phyloP scores from a whole-genome alignment of 352 stramenopile genomes.

The Phytophthora ohioensis region DNA sequence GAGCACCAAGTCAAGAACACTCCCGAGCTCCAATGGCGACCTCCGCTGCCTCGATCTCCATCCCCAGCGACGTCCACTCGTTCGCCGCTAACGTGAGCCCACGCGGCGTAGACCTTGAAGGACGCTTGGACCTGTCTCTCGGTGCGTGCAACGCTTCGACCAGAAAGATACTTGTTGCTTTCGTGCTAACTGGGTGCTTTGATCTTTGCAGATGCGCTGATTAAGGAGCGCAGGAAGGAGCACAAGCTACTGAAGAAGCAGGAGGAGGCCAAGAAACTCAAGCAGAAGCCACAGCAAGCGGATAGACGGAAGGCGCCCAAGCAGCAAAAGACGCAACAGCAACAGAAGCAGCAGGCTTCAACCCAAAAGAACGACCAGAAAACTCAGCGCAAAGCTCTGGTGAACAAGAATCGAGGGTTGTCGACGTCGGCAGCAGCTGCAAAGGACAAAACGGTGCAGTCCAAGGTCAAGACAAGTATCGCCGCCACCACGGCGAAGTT shows the following conservation, averaged over 20 bases:
- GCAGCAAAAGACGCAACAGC: constrained; percentile 24
- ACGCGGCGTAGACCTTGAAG: constrained; percentile 47
- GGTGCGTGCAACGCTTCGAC: constrained; percentile 27
- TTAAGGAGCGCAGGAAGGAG: constrained; percentile 74
- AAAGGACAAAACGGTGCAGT: constrained; percentile 7
- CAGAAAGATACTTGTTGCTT: constrained; percentile 11
- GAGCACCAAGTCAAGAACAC: background rate
- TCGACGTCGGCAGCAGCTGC: constrained; percentile 7
- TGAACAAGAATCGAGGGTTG: constrained; percentile 62
- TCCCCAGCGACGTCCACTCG: constrained; percentile 22
- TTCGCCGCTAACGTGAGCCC: constrained; percentile 33
- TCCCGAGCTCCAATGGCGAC: constrained; percentile 13
- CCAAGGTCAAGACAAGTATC: constrained; percentile 52
- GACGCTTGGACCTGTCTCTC: constrained; percentile 53
- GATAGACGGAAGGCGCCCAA: constrained; percentile 32
- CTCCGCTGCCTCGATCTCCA: constrained; percentile 32
- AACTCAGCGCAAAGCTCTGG: constrained; percentile 47
- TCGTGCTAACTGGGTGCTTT: constrained; percentile 7
- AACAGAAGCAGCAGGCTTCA: constrained; percentile 11
- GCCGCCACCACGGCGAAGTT: constrained; percentile 39
- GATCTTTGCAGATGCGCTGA: constrained; percentile 57
- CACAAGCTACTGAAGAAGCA: constrained; percentile 58
- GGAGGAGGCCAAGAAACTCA: constrained; percentile 40
- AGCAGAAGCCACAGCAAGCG: constrained; percentile 26
- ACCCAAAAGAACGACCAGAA: constrained; percentile 32